Evolutionary conservation across 2,329 filamentous ascomycete genomes (phyloP).

Genomic region (Arachnomyces sp.): DNA sequence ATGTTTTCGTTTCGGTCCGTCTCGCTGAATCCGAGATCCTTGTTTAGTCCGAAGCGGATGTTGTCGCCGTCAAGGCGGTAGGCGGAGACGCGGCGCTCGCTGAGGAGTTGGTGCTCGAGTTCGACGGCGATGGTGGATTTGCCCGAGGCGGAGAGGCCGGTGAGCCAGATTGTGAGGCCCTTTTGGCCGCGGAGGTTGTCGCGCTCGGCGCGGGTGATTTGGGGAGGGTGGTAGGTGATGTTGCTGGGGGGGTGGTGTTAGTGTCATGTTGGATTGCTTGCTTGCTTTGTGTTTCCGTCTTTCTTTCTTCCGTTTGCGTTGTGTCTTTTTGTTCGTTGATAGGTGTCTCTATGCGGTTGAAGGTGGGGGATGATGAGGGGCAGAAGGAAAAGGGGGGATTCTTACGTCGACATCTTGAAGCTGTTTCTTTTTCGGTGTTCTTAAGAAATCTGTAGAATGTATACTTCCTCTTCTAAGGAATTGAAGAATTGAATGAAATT

Average conservation of each 20-base stretch:
- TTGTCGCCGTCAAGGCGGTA: constrained; percentile 98
- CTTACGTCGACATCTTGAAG: constrained; percentile 31
- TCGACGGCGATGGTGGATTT: constrained; percentile 97
- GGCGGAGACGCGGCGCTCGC: constrained; percentile 63
- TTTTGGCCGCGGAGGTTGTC: constrained; percentile 61
- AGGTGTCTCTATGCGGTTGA: not conserved
- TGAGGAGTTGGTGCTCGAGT: constrained; percentile 88
- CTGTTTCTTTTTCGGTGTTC: not conserved
- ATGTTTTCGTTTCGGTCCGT: constrained; percentile 97
- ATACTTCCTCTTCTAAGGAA: no score
- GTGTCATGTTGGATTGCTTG: not conserved
- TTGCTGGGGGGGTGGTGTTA: constrained; percentile 24
- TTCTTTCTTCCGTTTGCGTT: not conserved
- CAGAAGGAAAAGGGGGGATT: constrained; percentile 3
- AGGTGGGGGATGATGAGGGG: not conserved
- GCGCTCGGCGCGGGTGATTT: constrained; percentile 36
- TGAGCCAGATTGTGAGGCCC: constrained; percentile 96
- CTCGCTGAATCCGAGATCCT: constrained; percentile 91
- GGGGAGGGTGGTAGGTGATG: constrained; percentile 41
- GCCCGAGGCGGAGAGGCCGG: constrained; percentile 88
- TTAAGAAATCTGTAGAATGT: no score
- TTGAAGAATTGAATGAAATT: no score
- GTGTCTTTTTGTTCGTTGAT: no score
- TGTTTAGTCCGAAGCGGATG: constrained; percentile 95
- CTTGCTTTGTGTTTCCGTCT: constrained; percentile 7